A percentile compares a stretch with the other conserved stretches of the same genome.
Conservation (phyloP, 441 rosid species). For the Pelargonium myrrhifolium region DNA sequence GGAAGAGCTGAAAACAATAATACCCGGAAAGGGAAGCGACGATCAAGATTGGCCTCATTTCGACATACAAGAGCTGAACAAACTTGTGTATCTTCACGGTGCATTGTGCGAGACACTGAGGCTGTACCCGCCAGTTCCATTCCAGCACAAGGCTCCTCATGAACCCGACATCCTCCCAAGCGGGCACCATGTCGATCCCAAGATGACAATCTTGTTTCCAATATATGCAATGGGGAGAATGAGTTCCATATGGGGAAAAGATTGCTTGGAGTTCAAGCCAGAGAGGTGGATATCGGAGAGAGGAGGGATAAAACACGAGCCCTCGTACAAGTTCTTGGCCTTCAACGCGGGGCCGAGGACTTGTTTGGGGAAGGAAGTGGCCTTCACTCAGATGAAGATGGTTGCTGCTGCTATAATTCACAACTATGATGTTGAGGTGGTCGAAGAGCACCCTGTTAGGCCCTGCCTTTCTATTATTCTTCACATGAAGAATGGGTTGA, state of each 20-base stretch:
- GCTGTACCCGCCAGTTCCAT: slow-evolving; percentile 51
- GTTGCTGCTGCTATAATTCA: slow-evolving; percentile 35
- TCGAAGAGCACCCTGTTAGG: slow-evolving; percentile 30
- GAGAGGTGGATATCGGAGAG: slow-evolving; percentile 53
- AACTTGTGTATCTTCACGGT: slow-evolving; percentile 47
- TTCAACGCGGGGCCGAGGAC: slow-evolving; percentile 73
- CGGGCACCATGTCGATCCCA: slow-evolving; percentile 43
- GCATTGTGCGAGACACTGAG: slow-evolving; percentile 48
- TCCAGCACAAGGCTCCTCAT: slow-evolving; percentile 37
- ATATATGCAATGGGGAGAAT: slow-evolving; percentile 54
- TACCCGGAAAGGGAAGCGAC: not conserved
- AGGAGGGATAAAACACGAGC: slow-evolving; percentile 40
- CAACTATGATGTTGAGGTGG: slow-evolving; percentile 30
- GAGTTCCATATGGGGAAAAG: slow-evolving; percentile 59
- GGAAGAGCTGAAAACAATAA: slow-evolving; percentile 21
- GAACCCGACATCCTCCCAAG: slow-evolving; percentile 48
- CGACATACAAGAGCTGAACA: slow-evolving; percentile 20
- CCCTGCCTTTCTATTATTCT: slow-evolving; percentile 26
- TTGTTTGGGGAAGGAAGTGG: slow-evolving; percentile 55
- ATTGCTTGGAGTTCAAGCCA: slow-evolving; percentile 54
- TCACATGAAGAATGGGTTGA: slow-evolving; percentile 23
- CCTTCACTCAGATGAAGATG: slow-evolving; percentile 47
- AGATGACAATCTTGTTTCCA: slow-evolving; percentile 27
- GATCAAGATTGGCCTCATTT: not conserved
- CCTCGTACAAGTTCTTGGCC: slow-evolving; percentile 52